Evolutionary conservation across 164 flowering plant genomes (phyloP).

Genomic region (Macadamia tetraphylla): DNA sequence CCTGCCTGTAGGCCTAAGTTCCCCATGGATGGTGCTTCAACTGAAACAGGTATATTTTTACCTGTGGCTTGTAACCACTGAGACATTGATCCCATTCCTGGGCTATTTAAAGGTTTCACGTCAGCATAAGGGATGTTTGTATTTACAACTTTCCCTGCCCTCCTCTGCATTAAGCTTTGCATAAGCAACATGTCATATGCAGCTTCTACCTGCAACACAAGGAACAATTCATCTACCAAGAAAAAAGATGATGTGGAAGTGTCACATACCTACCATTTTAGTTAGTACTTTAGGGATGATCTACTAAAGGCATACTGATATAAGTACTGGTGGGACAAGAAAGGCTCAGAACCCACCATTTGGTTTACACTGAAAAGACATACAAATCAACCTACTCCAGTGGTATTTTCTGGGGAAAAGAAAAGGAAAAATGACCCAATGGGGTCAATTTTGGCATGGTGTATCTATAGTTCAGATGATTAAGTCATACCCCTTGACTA

Average conservation of each 20-base stretch:
- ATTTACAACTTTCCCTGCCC: conserved; percentile 75
- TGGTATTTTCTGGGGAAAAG: too few relatives aligned
- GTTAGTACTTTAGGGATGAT: not conserved
- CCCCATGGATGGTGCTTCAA: conserved; percentile 59
- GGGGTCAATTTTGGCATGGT: too few relatives aligned
- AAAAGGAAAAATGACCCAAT: too few relatives aligned
- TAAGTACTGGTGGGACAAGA: too few relatives aligned
- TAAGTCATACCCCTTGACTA: too few relatives aligned
- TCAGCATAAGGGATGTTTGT: conserved; percentile 78
- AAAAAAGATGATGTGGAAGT: not conserved
- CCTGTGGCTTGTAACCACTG: conserved; percentile 63
- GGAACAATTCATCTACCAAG: conserved; percentile 5
- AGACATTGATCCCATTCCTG: conserved; percentile 53
- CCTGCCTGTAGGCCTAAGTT: conserved; percentile 79
- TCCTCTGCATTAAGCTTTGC: conserved; percentile 78
- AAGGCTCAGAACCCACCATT: too few relatives aligned
- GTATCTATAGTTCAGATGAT: too few relatives aligned
- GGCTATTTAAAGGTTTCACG: conserved; percentile 54
- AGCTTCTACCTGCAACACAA: conserved; percentile 71
- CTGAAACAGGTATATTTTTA: conserved; percentile 59
- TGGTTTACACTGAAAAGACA: too few relatives aligned
- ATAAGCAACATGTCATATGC: conserved; percentile 95
- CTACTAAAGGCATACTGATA: not conserved
- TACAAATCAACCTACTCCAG: too few relatives aligned
- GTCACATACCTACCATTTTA: not conserved